Evolutionary conservation across 345 rosid species (phyloP).

Genomic region (Sonneratia caseolaris): DNA sequence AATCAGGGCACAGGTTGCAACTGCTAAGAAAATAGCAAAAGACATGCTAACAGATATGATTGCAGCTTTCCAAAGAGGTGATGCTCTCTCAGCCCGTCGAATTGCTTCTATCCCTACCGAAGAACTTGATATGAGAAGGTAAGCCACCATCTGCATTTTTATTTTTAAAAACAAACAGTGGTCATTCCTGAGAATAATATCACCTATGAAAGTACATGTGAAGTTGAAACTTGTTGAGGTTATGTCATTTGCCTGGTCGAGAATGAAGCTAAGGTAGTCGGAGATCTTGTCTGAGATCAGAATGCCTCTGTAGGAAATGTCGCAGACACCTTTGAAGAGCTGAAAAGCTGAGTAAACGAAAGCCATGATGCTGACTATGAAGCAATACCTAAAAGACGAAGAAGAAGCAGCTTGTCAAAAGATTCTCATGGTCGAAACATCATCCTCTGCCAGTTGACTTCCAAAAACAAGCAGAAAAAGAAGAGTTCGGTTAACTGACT

Average conservation of each 20-base stretch:
- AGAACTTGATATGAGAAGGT: constrained; percentile 59
- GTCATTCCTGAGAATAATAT: background rate
- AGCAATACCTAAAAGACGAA: constrained; percentile 43
- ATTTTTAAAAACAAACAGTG: background rate
- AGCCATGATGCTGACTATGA: constrained; percentile 32
- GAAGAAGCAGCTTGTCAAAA: background rate
- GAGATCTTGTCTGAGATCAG: constrained; percentile 52
- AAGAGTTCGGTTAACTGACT: background rate
- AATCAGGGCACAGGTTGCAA: constrained; percentile 32
- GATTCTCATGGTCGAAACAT: background rate
- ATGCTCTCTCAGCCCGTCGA: constrained; percentile 16
- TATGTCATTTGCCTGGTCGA: constrained; percentile 50
- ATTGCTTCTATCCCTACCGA: constrained; percentile 39
- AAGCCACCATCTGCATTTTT: constrained; percentile 37
- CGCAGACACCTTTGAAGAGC: constrained; percentile 63
- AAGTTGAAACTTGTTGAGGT: background rate
- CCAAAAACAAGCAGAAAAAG: background rate
- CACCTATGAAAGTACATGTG: background rate
- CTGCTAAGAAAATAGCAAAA: constrained; percentile 34
- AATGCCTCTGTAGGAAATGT: constrained; percentile 51
- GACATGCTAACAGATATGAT: constrained; percentile 37
- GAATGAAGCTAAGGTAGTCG: constrained; percentile 49
- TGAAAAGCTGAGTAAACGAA: constrained; percentile 54
- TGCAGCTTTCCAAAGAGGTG: constrained; percentile 34
- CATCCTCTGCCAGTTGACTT: background rate